phyloP scores from a whole-genome alignment of 2,329 filamentous ascomycete genomes.

The Torrubiellomyces zombiae region DNA sequence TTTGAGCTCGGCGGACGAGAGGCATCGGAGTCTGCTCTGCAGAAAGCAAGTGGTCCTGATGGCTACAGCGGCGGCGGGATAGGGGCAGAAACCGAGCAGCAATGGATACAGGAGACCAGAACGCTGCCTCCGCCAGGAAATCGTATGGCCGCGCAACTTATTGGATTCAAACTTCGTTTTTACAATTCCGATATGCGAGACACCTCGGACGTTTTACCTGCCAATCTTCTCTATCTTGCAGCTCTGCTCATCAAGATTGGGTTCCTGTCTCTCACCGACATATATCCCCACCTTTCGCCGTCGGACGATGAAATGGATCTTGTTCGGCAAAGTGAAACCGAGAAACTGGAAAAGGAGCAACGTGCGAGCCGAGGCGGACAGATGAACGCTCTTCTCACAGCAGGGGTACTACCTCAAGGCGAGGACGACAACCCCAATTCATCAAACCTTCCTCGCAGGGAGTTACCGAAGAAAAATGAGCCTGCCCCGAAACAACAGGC shows the following conservation, averaged over 20 bases:
- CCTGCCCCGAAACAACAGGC: conserved; percentile 29
- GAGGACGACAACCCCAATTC: conserved; percentile 51
- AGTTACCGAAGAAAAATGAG: conserved; percentile 33
- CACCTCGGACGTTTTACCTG: conserved; percentile 61
- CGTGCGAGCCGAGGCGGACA: conserved; percentile 50
- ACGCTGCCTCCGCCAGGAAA: conserved; percentile 77
- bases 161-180: conserved; percentile 94
- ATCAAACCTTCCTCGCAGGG: conserved; percentile 27
- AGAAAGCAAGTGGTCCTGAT: conserved; percentile 23
- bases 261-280: conserved; percentile 79
- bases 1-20: conserved; percentile 71
- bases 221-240: conserved; percentile 83
- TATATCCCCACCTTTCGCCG: conserved; percentile 86
- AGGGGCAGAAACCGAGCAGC: conserved; percentile 39
- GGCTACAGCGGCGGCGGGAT: conserved; percentile 21
- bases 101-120: conserved; percentile 69
- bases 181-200: conserved; percentile 71
- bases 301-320: conserved; percentile 67
- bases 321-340: conserved; percentile 51
- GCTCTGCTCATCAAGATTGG: conserved; percentile 92
- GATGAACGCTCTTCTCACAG: conserved; percentile 72
- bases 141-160: conserved; percentile 76
- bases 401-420: conserved; percentile 54
- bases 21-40: conserved; percentile 40
- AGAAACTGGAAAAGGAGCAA: conserved; percentile 67